Percentiles rank a stretch among this genome's conserved stretches.
Evolutionary conservation across 345 rosid genomes (phyloP).

Genomic region (Viola odorata): DNA sequence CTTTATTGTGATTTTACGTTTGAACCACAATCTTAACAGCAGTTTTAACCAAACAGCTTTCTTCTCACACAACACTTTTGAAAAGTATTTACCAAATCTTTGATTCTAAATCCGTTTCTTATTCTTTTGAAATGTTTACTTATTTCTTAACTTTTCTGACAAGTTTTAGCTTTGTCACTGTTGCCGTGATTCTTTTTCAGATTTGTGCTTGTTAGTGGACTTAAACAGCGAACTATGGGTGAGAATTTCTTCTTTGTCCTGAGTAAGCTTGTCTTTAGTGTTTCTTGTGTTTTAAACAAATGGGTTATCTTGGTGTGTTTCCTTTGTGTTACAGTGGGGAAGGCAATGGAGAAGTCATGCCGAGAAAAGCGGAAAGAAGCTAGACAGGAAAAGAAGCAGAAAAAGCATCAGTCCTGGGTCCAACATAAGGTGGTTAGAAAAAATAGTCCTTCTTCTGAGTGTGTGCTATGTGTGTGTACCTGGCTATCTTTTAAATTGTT

Average conservation of each 20-base stretch:
- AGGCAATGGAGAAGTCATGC: conserved; percentile 38
- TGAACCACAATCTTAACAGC: no score
- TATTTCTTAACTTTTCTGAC: no score
- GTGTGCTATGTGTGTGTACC: not conserved
- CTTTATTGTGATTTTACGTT: no score
- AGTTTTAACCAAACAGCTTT: no score
- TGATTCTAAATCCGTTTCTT: no score
- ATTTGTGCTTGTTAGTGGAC: no score
- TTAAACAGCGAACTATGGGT: no score
- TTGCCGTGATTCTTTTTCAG: no score
- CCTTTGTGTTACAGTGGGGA: not conserved
- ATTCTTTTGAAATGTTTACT: no score
- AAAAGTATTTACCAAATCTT: no score
- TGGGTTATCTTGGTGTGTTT: not conserved
- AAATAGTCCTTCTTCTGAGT: not conserved
- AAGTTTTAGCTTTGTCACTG: no score
- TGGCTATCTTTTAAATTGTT: not conserved
- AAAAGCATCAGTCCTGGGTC: conserved; percentile 53
- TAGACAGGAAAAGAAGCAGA: conserved; percentile 37
- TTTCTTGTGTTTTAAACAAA: not conserved
- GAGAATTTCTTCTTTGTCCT: not conserved
- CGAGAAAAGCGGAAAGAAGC: conserved; percentile 61
- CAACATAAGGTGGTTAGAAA: conserved; percentile 42
- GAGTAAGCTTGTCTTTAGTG: not conserved
- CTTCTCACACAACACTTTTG: no score